Evolutionary conservation across 2,329 filamentous ascomycete genomes (phyloP), one percentile per base, ranked within the genome.

Genomic region (Colletotrichum tropicicola): DNA sequence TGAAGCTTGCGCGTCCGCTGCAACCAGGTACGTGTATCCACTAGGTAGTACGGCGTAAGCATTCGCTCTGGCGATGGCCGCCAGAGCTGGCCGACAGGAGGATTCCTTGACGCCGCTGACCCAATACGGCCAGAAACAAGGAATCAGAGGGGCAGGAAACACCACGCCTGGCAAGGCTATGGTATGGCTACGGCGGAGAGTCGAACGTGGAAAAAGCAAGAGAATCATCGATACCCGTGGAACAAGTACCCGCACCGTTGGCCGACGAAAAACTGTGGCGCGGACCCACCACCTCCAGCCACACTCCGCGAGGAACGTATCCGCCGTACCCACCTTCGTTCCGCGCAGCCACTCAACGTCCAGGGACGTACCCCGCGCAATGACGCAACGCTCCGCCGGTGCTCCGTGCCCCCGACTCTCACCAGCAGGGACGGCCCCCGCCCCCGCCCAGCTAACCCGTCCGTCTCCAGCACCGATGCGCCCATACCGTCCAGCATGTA

Each of bases 1-100:
- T 28, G 43, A 25, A 47, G 62, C 62, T 65, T 65, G 62, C 62
- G 62, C 62, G 62, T 65, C 58, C 49, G 51, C 27, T 60, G 21
- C 39, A 21, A 13, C n/a, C 43, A 8, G 25, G 32, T 35, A 10
- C 51, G 43, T 17, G 47, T 19, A 53, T 39, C 23, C 23, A 44
- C 49, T 39, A 52, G 45, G 32, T 15, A 35, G 32, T 12, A 12
- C 32, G 32, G 32, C 13, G 32, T 35, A 15, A 35, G 32, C n/a
- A n/a, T n/a, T n/a, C n/a, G n/a, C n/a, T n/a, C n/a, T n/a, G n/a
- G n/a, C n/a, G n/a, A n/a, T n/a, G n/a, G n/a, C n/a, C n/a, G n/a
- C n/a, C n/a, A n/a, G n/a, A n/a, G n/a, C n/a, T n/a, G n/a, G n/a
- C n/a, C n/a, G n/a, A n/a, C n/a, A n/a, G n/a, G n/a, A n/a, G n/a